Percentiles rank a stretch among this genome's conserved stretches.
phyloP scores from a whole-genome alignment of 257 asterid genomes.

The Craterostigma plantagineum region DNA sequence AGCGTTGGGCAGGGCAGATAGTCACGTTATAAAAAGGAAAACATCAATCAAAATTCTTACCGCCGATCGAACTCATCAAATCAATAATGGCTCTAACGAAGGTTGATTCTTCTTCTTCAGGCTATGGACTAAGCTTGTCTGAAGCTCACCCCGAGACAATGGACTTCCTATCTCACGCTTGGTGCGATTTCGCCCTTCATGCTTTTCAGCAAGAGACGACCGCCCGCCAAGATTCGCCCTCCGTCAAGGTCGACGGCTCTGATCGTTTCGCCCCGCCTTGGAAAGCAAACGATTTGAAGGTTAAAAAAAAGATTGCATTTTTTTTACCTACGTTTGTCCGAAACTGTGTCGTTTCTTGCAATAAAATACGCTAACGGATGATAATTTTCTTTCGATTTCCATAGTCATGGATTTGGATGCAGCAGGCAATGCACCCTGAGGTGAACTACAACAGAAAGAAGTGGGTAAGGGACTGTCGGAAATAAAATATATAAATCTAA shows the following conservation, averaged over 20 bases:
- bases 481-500: no score
- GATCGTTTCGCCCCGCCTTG: slow-evolving; percentile 52
- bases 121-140: slow-evolving; percentile 37
- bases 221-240: no score
- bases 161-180: slow-evolving; percentile 70
- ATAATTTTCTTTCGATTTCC: not conserved
- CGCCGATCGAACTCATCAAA: slow-evolving; percentile 7
- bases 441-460: slow-evolving; percentile 57
- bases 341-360: no score
- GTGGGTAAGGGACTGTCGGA: slow-evolving; percentile 53
- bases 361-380: no score
- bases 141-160: slow-evolving; percentile 91
- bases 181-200: slow-evolving; percentile 83
- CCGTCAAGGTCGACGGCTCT: slow-evolving; percentile 33
- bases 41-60: slow-evolving; percentile 2
- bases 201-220: slow-evolving; percentile 52
- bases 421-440: slow-evolving; percentile 98
- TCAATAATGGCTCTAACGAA: slow-evolving; percentile 16
- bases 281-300: slow-evolving; percentile 80
- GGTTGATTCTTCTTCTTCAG: slow-evolving; percentile 37
- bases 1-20: slow-evolving; percentile 1
- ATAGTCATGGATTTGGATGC: slow-evolving; percentile 99
- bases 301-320: no score
- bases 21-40: slow-evolving; percentile 10
- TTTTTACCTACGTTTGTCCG: no score